These are phyloP conservation scores for Globisporangium orthogonon DNA, from an alignment of 352 stramenopile species.

Conservation along the genomic window DNA sequence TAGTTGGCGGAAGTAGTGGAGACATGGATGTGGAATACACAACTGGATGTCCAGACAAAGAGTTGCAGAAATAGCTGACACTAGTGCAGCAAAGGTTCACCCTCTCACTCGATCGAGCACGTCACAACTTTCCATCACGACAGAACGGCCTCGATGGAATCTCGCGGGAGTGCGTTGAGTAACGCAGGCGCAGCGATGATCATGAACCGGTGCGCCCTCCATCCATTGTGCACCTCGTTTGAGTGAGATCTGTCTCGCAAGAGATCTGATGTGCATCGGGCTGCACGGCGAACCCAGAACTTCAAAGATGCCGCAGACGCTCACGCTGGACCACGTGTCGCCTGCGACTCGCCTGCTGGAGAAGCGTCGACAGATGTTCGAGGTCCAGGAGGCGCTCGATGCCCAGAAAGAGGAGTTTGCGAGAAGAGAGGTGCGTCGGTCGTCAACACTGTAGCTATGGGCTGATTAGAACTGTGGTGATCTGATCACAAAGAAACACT, in stretches of 20 bases:
- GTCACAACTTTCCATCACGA: background rate
- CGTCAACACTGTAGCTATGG: no score
- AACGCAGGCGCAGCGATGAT: constrained; percentile 64
- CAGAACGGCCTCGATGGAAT: constrained; percentile 24
- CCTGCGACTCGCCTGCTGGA: constrained; percentile 90
- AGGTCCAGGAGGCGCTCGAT: constrained; percentile 91
- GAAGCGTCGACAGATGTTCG: constrained; percentile 94
- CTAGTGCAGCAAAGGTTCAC: background rate
- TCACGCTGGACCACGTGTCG: constrained; percentile 91
- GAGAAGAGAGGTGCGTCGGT: constrained; percentile 37
- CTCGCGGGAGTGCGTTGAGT: constrained; percentile 42
- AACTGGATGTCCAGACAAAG: background rate
- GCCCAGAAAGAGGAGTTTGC: constrained; percentile 93
- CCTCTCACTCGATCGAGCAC: no score
- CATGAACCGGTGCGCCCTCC: constrained; percentile 37
- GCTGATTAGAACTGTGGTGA: no score
- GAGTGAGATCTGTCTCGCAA: no score
- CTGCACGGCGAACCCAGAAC: background rate
- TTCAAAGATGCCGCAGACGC: constrained; percentile 77
- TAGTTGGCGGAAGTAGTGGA: background rate
- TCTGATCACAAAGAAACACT: no score
- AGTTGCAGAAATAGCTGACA: background rate
- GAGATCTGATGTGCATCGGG: no score
- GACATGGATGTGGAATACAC: no score
- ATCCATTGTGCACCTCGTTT: background rate